A percentile compares a stretch with the other conserved stretches of the same genome.
phyloP scores from a whole-genome alignment of 2,329 filamentous ascomycete genomes.

The Magnaporthales sp. region DNA sequence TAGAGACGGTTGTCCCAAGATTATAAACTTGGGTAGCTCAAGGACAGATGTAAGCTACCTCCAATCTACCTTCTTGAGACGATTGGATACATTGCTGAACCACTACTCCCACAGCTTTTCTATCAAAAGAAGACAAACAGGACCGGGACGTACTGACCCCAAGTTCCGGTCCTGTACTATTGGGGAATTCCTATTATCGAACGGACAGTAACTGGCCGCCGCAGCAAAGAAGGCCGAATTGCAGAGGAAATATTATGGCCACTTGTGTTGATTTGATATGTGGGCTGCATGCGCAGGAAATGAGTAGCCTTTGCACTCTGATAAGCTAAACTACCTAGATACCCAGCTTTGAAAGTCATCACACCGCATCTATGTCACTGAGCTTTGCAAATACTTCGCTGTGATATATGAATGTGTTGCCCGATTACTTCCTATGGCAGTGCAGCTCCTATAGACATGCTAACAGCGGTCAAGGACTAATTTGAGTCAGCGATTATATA shows the following conservation, averaged over 20 bases:
- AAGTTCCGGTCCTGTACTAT: not conserved
- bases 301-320: not conserved
- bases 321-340: not conserved
- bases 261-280: not conserved
- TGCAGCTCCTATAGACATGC: not conserved
- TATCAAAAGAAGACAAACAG: constrained; percentile 62
- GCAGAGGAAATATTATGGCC: not conserved
- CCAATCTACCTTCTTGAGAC: constrained; percentile 17
- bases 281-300: not conserved
- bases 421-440: not conserved
- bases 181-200: not conserved
- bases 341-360: not conserved
- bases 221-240: not conserved
- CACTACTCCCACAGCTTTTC: constrained; percentile 36
- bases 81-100: constrained; percentile 16
- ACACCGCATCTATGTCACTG: not conserved
- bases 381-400: not conserved
- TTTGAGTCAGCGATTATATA: not conserved
- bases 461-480: not conserved
- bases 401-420: not conserved
- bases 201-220: not conserved
- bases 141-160: constrained; percentile 37
- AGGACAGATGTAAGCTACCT: constrained; percentile 75
- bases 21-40: constrained; percentile 94
- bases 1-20: constrained; percentile 95